phyloP scores from a whole-genome alignment of 192 early-diverging fungal species.

The Gamsiella multidivaricata region DNA sequence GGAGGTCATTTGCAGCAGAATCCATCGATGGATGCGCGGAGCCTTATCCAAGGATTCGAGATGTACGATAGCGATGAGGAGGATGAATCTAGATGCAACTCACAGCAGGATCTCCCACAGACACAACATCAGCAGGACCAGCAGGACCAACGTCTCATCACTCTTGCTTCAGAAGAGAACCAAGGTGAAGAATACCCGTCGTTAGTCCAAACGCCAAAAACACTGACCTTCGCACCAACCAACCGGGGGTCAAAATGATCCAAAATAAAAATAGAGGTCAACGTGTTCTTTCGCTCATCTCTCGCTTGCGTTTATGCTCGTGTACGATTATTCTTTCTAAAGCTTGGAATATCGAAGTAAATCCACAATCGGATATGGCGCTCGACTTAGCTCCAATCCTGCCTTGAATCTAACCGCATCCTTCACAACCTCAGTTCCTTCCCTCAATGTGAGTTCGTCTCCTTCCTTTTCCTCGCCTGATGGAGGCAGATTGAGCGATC shows the following conservation, averaged over 20 bases:
- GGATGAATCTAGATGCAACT: slow-evolving; percentile 9
- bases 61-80: slow-evolving; percentile 53
- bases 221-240: slow-evolving; percentile 24
- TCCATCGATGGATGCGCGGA: slow-evolving; percentile 26
- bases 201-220: slow-evolving; percentile 17
- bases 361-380: slow-evolving; percentile 50
- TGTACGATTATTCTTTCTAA: no score
- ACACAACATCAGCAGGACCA: slow-evolving; percentile 5
- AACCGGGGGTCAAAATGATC: slow-evolving; percentile 12
- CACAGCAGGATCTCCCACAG: neutral
- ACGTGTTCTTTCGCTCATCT: neutral
- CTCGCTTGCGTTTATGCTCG: neutral
- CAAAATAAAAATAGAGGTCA: no score
- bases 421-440: slow-evolving; percentile 48
- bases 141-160: slow-evolving; percentile 14
- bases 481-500: slow-evolving; percentile 45
- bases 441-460: slow-evolving; percentile 29
- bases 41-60: slow-evolving; percentile 45
- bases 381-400: slow-evolving; percentile 51
- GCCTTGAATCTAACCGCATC: slow-evolving; percentile 61
- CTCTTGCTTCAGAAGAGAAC: slow-evolving; percentile 1
- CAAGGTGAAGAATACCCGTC: neutral
- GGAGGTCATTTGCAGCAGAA: slow-evolving; percentile 13
- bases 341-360: slow-evolving; percentile 16
- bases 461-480: neutral